A percentile compares a stretch with the other conserved stretches of the same genome.
These are phyloP conservation scores for Glaciozyma martinii DNA, from an alignment of 768 basidiomycete genomes.

Conservation along the genomic window DNA sequence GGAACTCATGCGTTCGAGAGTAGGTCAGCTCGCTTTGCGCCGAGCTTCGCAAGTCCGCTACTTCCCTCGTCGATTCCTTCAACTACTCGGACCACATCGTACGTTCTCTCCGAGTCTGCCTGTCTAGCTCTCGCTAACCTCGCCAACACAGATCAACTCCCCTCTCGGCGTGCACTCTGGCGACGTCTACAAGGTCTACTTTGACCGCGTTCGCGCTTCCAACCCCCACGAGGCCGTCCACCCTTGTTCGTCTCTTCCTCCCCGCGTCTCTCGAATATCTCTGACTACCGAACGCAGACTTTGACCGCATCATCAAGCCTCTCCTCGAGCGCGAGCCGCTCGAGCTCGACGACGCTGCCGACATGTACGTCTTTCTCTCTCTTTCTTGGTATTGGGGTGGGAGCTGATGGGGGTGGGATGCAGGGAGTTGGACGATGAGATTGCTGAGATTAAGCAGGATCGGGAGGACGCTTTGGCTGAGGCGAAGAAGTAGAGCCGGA, in stretches of 20 bases:
- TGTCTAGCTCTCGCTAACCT: neutral
- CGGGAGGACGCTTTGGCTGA: constrained; percentile 8
- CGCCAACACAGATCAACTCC: constrained; percentile 40
- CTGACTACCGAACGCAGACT: constrained; percentile 31
- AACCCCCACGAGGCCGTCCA: constrained; percentile 43
- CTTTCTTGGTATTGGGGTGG: too few relatives aligned
- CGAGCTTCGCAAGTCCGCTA: constrained; percentile 32
- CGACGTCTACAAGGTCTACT: constrained; percentile 44
- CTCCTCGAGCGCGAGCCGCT: constrained; percentile 41
- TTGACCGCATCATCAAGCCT: constrained; percentile 44
- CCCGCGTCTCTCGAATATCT: neutral
- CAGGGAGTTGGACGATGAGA: constrained; percentile 35
- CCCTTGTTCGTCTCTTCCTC: constrained; percentile 33
- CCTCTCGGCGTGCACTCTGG: constrained; percentile 45
- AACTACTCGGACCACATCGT: constrained; percentile 35
- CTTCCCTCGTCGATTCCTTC: constrained; percentile 36
- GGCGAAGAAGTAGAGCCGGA: neutral
- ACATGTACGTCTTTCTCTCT: constrained; percentile 38
- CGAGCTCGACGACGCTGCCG: constrained; percentile 38
- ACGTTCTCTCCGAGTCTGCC: neutral
- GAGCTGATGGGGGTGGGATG: too few relatives aligned
- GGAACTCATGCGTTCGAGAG: too few relatives aligned
- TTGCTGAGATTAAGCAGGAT: constrained; percentile 34
- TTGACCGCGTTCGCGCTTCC: constrained; percentile 42
- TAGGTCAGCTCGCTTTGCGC: constrained; percentile 35